Conservation (phyloP, 257 asterid genomes). For the Solanum infundibuliforme region DNA sequence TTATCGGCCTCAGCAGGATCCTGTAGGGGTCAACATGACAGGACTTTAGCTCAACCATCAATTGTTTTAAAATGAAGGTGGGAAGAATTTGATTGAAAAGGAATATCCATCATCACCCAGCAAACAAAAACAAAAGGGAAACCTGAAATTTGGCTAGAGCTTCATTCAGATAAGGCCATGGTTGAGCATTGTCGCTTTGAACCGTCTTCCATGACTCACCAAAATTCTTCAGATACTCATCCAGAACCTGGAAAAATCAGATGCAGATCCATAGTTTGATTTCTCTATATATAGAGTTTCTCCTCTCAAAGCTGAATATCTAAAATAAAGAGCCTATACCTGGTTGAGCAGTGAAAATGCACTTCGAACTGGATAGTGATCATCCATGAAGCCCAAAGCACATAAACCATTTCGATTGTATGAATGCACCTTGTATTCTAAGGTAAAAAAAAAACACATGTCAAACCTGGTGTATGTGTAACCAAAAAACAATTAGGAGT, state of each 20-base stretch:
- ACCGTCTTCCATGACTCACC: constrained; percentile 74
- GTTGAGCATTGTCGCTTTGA: constrained; percentile 40
- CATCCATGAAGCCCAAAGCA: constrained; percentile 88
- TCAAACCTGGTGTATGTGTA: not conserved
- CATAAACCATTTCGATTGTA: constrained; percentile 73
- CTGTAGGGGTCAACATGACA: constrained; percentile 19
- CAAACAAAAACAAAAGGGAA: not conserved
- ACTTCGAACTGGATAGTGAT: constrained; percentile 86
- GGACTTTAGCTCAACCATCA: not conserved
- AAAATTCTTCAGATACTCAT: constrained; percentile 73
- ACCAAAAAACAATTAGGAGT: not conserved
- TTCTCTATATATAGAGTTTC: not conserved
- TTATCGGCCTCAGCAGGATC: constrained; percentile 98
- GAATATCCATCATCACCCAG: not conserved
- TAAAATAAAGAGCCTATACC: constrained; percentile 23
- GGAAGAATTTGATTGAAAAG: not conserved
- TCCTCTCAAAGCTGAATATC: not conserved
- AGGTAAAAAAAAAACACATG: not conserved
- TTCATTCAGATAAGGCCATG: constrained; percentile 73
- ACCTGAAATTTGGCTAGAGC: constrained; percentile 53
- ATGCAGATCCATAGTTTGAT: not conserved
- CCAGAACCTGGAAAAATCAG: constrained; percentile 47
- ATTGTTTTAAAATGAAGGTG: not conserved
- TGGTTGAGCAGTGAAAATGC: constrained; percentile 84
- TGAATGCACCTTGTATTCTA: constrained; percentile 85